Evolutionary conservation across 2,329 filamentous ascomycete species (phyloP), one percentile per base, ranked within the genome.

Genomic region (Fusarium albosuccineum): DNA sequence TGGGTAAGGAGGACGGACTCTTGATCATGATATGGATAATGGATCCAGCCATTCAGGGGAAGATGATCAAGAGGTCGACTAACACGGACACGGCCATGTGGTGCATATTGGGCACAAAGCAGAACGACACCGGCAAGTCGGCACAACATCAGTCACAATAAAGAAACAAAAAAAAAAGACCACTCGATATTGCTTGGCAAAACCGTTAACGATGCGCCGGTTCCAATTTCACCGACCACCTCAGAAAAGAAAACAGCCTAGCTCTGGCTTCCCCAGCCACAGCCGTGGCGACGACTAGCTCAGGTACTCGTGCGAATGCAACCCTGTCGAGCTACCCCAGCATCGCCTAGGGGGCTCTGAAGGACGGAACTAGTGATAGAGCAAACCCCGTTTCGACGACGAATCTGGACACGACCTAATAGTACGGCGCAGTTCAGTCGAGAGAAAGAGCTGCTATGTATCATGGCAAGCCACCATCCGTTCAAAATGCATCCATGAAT

Each of bases 241-340:
- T 49, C 33, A 51, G 36, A 40, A 30, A 56, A 22, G 13, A 27
- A 37, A 36, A 48, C 50, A 34, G 58, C 27, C 41, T 48, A 64
- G 44, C 59, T 57, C 42, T 26, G 41, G 33, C 41, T 45, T 45
- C 14, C 14, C 16, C 44, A 48, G 54, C 16, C 14, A 48, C 44
- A 46, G 51, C 42, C 50, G 55, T 48, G 27, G 16, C 45, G 29
- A 17, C 34, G 51, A 65, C 45, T 68, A 65, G 60, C 45, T 45
- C 64, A 68, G 64, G 64, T 34, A 65, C 64, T 67, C 60, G 64
- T 62, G 64, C 65, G 17, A 64, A 67, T 68, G 39, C 51, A 36
- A 65, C 64, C 44, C 62, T 66, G 57, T 51, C 41, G 45, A 64
- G 57, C 48, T 65, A 68, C 64, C 64, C 64, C 55, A 61, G 60